These are phyloP conservation scores for Aureobasidium sp. DNA, from an alignment of 2,329 filamentous ascomycete genomes.

Conservation along the genomic window DNA sequence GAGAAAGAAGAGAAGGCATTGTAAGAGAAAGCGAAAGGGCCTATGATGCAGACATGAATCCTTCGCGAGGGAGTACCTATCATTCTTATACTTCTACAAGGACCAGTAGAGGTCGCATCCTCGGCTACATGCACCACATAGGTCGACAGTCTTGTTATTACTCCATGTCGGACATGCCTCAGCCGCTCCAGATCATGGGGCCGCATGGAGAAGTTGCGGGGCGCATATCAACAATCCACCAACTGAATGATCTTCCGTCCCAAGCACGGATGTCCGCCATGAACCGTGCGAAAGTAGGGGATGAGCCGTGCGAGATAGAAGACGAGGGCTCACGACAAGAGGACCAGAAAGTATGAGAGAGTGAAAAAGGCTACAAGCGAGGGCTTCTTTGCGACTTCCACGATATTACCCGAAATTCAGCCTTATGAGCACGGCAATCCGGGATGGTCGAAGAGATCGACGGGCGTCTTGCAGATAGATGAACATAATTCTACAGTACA, in stretches of 20 bases:
- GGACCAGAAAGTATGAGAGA: background rate
- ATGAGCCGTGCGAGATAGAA: too few relatives aligned
- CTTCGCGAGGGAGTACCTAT: background rate
- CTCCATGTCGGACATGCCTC: background rate
- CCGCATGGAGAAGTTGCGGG: conserved; percentile 2
- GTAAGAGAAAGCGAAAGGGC: background rate
- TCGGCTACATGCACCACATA: conserved; percentile 1
- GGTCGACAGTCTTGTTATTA: background rate
- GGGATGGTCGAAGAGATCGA: background rate
- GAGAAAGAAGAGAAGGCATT: conserved; percentile 7
- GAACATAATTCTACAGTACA: too few relatives aligned
- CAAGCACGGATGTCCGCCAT: background rate
- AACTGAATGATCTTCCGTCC: conserved; percentile 12
- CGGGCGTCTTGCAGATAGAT: too few relatives aligned
- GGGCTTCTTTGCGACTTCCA: background rate
- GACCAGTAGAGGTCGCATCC: background rate
- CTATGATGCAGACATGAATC: background rate
- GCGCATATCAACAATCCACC: conserved; percentile 5
- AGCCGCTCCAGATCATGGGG: conserved; percentile 9
- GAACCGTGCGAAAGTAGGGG: background rate
- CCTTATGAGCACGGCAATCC: background rate
- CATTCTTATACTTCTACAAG: background rate
- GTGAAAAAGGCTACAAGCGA: background rate
- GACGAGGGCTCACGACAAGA: background rate
- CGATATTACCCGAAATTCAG: conserved; percentile 7